Base-by-base conservation (phyloP, 768 basidiomycete genomes). In the Leucosporidium yakuticum region DNA sequence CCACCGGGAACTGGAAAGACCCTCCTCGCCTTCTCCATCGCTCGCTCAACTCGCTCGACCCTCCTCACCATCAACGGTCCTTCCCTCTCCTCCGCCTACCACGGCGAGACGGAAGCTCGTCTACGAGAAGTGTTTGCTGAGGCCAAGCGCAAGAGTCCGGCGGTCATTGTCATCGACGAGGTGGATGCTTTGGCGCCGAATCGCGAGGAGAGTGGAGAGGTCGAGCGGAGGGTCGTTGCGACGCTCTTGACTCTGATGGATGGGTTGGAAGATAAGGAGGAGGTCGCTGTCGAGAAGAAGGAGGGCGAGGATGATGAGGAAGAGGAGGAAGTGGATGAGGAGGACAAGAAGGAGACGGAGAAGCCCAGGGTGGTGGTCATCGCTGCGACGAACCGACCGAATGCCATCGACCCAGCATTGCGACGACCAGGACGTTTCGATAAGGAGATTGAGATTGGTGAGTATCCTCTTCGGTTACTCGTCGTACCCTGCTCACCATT, bases 1-100 rank as follows among this genome's bases (percentile, higher is more conserved):
- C 94, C 93, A 17, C 92, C 96, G 4, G 96, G 96, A 48, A 98
- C 96, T 14, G 96, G 96, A 21, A 99, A 99, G 80, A 99, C 96
- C 0, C 92, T 96, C 76, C 82, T 99, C 3, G 95, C 96, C 17
- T 87, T 92, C 69, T 90, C 93, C 20, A 93, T 99, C 67, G 93
- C 95, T 5, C 84, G 87, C 0, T 91, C 93, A 8, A 90, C 89
- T 1, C 84, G 84, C 36, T 89, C 92, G 11, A 86, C 87, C 32
- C 89, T 96, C n/a, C 84, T 99, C 70, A 86, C 91, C 60, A 87
- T 98, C 77, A 95, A 95, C 74, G 96, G 96, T 0, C 93, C 96
- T 19, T 93, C 97, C 76, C 84, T 98, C 27, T 91, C 90, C 1
- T 92, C 91, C 25, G 91, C 93, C 1, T 98, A 91, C 76, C 96